These are phyloP conservation scores for Leccinum aurantiacum DNA, from an alignment of 768 basidiomycete species.

Conservation along the genomic window DNA sequence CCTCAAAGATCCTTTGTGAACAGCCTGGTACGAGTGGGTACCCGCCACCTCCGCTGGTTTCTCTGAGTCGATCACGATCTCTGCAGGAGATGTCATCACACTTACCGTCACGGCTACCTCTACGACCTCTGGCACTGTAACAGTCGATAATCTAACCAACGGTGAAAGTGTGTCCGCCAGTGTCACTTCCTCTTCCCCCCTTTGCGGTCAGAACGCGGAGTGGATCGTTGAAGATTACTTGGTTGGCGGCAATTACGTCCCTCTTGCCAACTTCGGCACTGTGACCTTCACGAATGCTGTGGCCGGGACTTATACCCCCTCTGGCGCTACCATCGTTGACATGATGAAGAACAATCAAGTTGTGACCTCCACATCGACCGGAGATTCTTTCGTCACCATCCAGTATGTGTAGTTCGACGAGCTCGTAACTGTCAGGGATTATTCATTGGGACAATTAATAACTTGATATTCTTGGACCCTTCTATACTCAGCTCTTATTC, in stretches of 20 bases:
- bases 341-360: constrained; percentile 2
- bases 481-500: not conserved
- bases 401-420: not conserved
- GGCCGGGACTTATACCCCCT: not conserved
- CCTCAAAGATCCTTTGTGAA: not conserved
- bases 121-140: not conserved
- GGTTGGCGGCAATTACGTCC: not conserved
- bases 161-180: not conserved
- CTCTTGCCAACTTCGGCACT: constrained; percentile 9
- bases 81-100: constrained; percentile 12
- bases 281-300: constrained; percentile 1
- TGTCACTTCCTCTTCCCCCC: not conserved
- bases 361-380: constrained; percentile 2
- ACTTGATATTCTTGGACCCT: not conserved
- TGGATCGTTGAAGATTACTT: constrained; percentile 13
- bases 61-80: not conserved
- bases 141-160: constrained; percentile 4
- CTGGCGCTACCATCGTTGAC: not conserved
- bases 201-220: constrained; percentile 10
- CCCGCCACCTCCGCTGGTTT: not conserved
- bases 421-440: not conserved
- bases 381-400: constrained; percentile 2
- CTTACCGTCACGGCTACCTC: not conserved
- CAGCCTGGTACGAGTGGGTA: constrained; percentile 16
- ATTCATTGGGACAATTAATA: not conserved